Conservation (phyloP, 306 rosid genomes). For the Betula pendula region DNA sequence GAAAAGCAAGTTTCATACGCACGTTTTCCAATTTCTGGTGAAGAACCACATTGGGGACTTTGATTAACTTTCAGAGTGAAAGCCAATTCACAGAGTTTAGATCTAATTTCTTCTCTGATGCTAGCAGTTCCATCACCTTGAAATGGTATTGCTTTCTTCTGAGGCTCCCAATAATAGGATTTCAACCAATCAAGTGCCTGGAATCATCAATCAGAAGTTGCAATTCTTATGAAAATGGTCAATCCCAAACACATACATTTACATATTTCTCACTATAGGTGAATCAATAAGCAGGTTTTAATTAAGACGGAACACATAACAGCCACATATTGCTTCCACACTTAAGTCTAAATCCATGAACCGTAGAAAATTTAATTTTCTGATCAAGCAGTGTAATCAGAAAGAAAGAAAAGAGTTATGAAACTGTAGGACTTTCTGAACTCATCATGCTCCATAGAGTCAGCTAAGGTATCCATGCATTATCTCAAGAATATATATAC, state of each 20-base stretch:
- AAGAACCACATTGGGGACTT: constrained; percentile 37
- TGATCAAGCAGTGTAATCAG: no score
- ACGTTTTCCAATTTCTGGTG: constrained; percentile 57
- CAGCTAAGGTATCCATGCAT: no score
- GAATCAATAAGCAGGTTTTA: no score
- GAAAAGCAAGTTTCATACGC: constrained; percentile 30
- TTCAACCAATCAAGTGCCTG: constrained; percentile 97
- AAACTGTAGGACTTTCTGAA: no score
- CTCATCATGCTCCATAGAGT: no score
- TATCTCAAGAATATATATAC: no score
- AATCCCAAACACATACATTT: no score
- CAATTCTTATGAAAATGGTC: no score
- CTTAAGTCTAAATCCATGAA: no score
- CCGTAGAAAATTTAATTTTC: no score
- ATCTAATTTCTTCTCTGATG: constrained; percentile 57
- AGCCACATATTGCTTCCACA: neutral
- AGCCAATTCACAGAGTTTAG: constrained; percentile 62
- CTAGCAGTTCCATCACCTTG: constrained; percentile 53
- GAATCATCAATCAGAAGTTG: constrained; percentile 30
- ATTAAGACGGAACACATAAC: neutral
- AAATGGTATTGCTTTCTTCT: constrained; percentile 78
- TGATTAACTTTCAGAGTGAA: constrained; percentile 46
- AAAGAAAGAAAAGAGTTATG: no score
- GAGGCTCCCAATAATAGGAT: constrained; percentile 93
- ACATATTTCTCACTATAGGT: no score